Evolutionary conservation across 371 early-diverging fungal genomes (phyloP).

Genomic region (Rhizopus arrhizus): DNA sequence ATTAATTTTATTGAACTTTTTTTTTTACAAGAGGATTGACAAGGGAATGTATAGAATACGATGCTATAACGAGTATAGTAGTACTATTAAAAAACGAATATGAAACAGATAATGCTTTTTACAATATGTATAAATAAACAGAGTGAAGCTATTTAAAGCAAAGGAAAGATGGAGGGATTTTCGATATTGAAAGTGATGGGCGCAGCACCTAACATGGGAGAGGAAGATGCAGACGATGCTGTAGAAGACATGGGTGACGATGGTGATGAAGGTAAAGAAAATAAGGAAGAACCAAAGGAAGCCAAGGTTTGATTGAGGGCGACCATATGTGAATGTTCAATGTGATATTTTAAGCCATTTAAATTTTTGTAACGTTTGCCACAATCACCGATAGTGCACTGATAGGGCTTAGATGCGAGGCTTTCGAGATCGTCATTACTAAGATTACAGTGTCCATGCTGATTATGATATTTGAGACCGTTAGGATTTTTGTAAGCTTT

Average conservation of each 20-base stretch:
- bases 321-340: conserved; percentile 82
- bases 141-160: neutral
- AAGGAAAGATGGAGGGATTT: conserved; percentile 15
- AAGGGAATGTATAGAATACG: no score
- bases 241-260: conserved; percentile 1
- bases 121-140: no score
- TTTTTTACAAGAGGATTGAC: no score
- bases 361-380: conserved; percentile 71
- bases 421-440: conserved; percentile 48
- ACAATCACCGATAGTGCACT: conserved; percentile 55
- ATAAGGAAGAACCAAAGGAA: conserved; percentile 41
- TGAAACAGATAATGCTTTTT: no score
- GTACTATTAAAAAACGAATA: no score
- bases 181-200: conserved; percentile 10
- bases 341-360: conserved; percentile 97
- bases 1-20: no score
- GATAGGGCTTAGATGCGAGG: conserved; percentile 73
- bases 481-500: conserved; percentile 98
- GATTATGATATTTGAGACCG: conserved; percentile 95
- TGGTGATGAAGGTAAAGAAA: conserved; percentile 13
- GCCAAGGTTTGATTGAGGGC: conserved; percentile 54
- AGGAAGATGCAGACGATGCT: conserved; percentile 1
- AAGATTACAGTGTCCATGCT: conserved; percentile 77
- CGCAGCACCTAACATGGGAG: conserved; percentile 20
- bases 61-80: no score